Evolutionary conservation across 495 filamentous ascomycete species (phyloP).

Genomic region (Pseudevernia furfuracea): DNA sequence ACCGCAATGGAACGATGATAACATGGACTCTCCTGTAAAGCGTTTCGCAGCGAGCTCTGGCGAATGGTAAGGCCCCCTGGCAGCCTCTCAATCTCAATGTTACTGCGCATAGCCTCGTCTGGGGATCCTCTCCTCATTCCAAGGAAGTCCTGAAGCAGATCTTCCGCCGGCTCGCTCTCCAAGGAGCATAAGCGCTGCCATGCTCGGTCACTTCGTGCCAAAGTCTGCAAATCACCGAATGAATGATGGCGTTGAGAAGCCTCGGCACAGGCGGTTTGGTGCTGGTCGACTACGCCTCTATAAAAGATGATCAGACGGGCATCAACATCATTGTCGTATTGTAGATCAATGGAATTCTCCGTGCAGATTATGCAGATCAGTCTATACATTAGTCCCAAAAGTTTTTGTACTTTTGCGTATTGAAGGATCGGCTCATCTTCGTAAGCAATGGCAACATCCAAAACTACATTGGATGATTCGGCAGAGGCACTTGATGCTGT

Average conservation of each 20-base stretch:
- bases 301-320: slow-evolving; percentile 66
- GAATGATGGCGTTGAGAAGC: slow-evolving; percentile 44
- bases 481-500: slow-evolving; percentile 31
- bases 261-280: slow-evolving; percentile 21
- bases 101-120: slow-evolving; percentile 34
- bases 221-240: slow-evolving; percentile 52
- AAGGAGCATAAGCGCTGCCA: slow-evolving; percentile 68
- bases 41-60: slow-evolving; percentile 9
- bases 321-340: slow-evolving; percentile 67
- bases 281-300: slow-evolving; percentile 39
- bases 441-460: slow-evolving; percentile 41
- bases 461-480: slow-evolving; percentile 26
- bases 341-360: slow-evolving; percentile 52
- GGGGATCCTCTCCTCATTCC: slow-evolving; percentile 27
- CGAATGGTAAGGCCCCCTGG: slow-evolving; percentile 42
- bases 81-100: slow-evolving; percentile 30
- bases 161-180: slow-evolving; percentile 50
- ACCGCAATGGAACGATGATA: slow-evolving; percentile 60
- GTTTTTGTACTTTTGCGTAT: slow-evolving; percentile 50
- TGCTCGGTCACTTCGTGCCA: slow-evolving; percentile 41
- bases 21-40: slow-evolving; percentile 21
- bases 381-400: slow-evolving; percentile 71
- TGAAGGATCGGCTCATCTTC: slow-evolving; percentile 4
- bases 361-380: slow-evolving; percentile 62
- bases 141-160: slow-evolving; percentile 30